Evolutionary conservation across 306 rosid species (phyloP).

Genomic region (Quercus cerris): DNA sequence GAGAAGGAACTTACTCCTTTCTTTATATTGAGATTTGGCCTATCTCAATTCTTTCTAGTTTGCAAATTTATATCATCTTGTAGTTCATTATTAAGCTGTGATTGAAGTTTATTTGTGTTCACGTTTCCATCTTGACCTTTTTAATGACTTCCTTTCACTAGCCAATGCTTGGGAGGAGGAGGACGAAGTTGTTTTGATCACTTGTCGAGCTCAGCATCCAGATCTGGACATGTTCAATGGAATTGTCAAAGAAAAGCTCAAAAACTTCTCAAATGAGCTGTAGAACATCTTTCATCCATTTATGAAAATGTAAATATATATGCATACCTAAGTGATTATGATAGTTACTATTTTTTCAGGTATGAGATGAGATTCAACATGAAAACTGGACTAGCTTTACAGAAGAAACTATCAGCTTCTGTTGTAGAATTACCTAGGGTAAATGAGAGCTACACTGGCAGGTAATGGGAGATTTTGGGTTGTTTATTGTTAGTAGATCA

Average conservation of each 20-base stretch:
- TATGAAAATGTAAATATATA: conserved; percentile 4
- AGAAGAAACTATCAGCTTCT: conserved; percentile 67
- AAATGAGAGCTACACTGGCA: conserved; percentile 89
- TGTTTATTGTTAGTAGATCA: not conserved
- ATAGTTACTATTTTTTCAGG: conserved; percentile 39
- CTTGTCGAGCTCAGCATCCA: conserved; percentile 75
- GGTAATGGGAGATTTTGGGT: conserved; percentile 40
- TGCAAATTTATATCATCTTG: not conserved
- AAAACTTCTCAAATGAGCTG: conserved; percentile 73
- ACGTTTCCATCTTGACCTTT: conserved; percentile 22
- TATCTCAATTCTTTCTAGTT: not conserved
- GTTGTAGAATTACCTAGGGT: conserved; percentile 92
- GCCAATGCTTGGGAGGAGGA: conserved; percentile 99
- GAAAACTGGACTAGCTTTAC: conserved; percentile 74
- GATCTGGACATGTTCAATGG: conserved; percentile 70
- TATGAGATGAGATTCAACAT: conserved; percentile 90
- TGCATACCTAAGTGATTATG: conserved; percentile 14
- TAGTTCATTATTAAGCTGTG: not conserved
- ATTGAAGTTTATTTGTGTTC: not conserved
- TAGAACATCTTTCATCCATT: conserved; percentile 29
- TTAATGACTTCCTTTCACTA: conserved; percentile 16
- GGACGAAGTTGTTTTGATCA: conserved; percentile 87
- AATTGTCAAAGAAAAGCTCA: conserved; percentile 66
- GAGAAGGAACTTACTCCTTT: not conserved
- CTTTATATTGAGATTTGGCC: not conserved